Evolutionary conservation across 345 rosid genomes (phyloP).

Genomic region (Clausena lansium): DNA sequence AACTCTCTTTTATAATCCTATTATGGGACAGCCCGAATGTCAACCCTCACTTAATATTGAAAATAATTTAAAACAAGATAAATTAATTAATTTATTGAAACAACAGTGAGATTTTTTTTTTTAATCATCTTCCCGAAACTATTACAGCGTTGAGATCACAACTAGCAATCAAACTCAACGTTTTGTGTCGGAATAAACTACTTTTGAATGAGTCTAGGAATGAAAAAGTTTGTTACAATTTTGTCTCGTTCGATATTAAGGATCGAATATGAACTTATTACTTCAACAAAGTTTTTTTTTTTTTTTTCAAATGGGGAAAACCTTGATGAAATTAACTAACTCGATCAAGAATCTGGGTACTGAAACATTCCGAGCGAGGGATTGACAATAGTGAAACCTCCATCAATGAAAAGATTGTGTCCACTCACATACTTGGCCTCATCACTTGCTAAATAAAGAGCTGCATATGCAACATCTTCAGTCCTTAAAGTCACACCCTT

Average conservation of each 20-base stretch:
- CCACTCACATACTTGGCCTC: slow-evolving; percentile 55
- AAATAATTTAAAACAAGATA: too few relatives aligned
- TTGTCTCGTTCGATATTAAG: not conserved
- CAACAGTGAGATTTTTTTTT: too few relatives aligned
- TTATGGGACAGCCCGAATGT: too few relatives aligned
- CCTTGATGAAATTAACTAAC: not conserved
- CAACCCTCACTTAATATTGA: too few relatives aligned
- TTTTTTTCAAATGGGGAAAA: not conserved
- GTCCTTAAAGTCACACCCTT: slow-evolving; percentile 45
- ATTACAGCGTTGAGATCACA: too few relatives aligned
- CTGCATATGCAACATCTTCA: slow-evolving; percentile 50
- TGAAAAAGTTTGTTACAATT: not conserved
- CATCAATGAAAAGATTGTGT: slow-evolving; percentile 46
- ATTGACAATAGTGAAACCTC: slow-evolving; percentile 42
- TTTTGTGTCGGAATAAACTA: too few relatives aligned
- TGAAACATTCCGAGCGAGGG: slow-evolving; percentile 33
- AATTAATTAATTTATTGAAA: too few relatives aligned
- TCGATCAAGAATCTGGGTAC: slow-evolving; percentile 22
- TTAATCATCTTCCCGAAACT: too few relatives aligned
- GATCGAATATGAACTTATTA: not conserved
- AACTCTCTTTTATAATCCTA: too few relatives aligned
- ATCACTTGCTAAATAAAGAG: slow-evolving; percentile 49
- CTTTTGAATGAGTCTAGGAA: too few relatives aligned
- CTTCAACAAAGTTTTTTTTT: not conserved
- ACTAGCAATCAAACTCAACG: too few relatives aligned